These are phyloP conservation scores for Neurospora hispaniola DNA, from an alignment of 495 filamentous ascomycete species.

Conservation along the genomic window DNA sequence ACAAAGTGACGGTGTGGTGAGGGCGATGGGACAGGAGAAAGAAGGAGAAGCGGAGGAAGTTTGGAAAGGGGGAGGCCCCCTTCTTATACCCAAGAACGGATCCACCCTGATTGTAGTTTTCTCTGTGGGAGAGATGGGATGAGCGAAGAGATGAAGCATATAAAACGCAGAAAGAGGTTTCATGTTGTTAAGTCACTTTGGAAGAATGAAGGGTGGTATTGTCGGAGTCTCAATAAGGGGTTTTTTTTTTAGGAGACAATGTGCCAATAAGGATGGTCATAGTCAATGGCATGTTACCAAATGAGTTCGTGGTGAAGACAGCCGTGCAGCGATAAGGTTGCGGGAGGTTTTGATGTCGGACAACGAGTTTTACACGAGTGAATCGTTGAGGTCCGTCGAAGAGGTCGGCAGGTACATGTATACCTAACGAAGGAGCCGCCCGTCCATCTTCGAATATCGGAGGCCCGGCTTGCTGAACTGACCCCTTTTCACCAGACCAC, in stretches of 20 bases:
- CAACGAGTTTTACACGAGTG: no score
- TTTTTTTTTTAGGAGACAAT: background rate
- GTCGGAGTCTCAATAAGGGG: background rate
- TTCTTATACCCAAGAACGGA: background rate
- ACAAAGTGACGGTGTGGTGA: background rate
- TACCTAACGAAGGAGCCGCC: no score
- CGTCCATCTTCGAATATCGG: no score
- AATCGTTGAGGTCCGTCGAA: no score
- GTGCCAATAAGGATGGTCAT: background rate
- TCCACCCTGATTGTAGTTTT: background rate
- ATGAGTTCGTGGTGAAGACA: background rate
- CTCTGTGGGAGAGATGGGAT: background rate
- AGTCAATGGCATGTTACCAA: background rate
- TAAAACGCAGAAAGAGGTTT: background rate
- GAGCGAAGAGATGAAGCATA: background rate
- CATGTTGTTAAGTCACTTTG: no score
- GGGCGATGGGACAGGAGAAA: background rate
- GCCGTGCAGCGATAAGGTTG: background rate
- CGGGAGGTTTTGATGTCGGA: background rate
- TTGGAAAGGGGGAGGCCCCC: background rate
- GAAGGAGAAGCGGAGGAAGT: background rate
- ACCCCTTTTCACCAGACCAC: no score
- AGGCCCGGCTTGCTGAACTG: no score
- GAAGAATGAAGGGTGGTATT: background rate
- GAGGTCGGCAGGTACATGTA: no score